A percentile compares a stretch with the other conserved stretches of the same genome.
phyloP scores from a whole-genome alignment of 768 basidiomycete species.

The Lactifluus piperatus region DNA sequence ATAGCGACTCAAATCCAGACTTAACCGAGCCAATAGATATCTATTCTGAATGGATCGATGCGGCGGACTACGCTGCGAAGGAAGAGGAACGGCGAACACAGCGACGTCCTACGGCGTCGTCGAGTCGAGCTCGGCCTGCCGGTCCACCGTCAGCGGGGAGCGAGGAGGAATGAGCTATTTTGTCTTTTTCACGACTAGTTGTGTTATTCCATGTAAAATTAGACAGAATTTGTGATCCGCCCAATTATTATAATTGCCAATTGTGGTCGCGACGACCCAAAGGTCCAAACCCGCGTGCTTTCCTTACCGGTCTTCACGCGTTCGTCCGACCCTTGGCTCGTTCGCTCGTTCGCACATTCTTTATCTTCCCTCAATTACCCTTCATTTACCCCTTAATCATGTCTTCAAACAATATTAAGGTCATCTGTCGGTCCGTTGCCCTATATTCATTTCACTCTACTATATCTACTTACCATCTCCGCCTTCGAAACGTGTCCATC shows the following conservation, averaged over 20 bases:
- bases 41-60: slow-evolving; percentile 89
- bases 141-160: slow-evolving; percentile 32
- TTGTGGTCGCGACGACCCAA: slow-evolving; percentile 13
- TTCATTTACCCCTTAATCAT: slow-evolving; percentile 28
- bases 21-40: slow-evolving; percentile 84
- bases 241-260: not conserved
- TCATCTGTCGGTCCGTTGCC: slow-evolving; percentile 86
- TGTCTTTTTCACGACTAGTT: too few relatives aligned
- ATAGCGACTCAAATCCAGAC: slow-evolving; percentile 36
- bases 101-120: slow-evolving; percentile 48
- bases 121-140: slow-evolving; percentile 35
- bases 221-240: not conserved
- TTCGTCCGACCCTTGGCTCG: not conserved
- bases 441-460: slow-evolving; percentile 8
- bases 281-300: not conserved
- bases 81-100: slow-evolving; percentile 37
- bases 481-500: not conserved
- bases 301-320: not conserved
- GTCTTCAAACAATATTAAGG: slow-evolving; percentile 87
- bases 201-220: slow-evolving; percentile 7
- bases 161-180: slow-evolving; percentile 39
- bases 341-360: not conserved
- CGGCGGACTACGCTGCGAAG: slow-evolving; percentile 72
- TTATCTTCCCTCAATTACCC: not conserved
- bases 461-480: slow-evolving; percentile 5